Base-by-base conservation (phyloP, 2,329 filamentous ascomycete species). In the Balansia obtecta region DNA sequence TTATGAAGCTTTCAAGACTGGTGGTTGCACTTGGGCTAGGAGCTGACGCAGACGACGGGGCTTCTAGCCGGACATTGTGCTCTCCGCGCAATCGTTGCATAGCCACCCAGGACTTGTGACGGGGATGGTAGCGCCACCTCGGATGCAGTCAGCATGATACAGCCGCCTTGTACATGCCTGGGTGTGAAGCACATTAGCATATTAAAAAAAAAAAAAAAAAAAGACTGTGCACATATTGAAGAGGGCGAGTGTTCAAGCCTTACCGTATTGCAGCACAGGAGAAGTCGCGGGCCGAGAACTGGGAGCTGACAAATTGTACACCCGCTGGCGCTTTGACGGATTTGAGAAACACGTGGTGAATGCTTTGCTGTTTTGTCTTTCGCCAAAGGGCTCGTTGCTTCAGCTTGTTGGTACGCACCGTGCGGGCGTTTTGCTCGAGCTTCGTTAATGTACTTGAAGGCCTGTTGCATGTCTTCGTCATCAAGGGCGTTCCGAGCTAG, bases 221-320 rank as follows among this genome's bases (percentile, higher is more conserved):
- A 22, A 4, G 2, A 22, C 20, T 22, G 20, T 22, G 20, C 20
- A 22, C 20, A 22, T 22, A 22, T 22, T 22, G 16, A 39, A n/a
- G n/a, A 42, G 8, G 39, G 39, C n/a, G n/a, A 18, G 9, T 32
- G 9, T 7, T 1, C n/a, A 18, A 16, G 32, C 9, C 68, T 63
- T 59, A 77, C 75, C 64, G 70, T 66, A 54, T 76, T 76, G 4
- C 68, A 63, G 58, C 76, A 80, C 27, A 77, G 60, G 32, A 79
- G 60, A 55, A 74, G 63, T 11, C 64, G 67, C 3, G 73, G 70
- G 2, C 73, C 73, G 20, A 71, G 63, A 20, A 76, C 74, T 5
- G 70, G 68, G 43, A 73, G 66, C 11, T 70, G 69, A 54, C 76
- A 80, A 13, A 72, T 57, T 2, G 62, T 63, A 54, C 74, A 77